Evolutionary conservation across 208 protist genomes (phyloP), one percentile per base, ranked within the genome.

Genomic region (Trypanosoma platydactyli): DNA sequence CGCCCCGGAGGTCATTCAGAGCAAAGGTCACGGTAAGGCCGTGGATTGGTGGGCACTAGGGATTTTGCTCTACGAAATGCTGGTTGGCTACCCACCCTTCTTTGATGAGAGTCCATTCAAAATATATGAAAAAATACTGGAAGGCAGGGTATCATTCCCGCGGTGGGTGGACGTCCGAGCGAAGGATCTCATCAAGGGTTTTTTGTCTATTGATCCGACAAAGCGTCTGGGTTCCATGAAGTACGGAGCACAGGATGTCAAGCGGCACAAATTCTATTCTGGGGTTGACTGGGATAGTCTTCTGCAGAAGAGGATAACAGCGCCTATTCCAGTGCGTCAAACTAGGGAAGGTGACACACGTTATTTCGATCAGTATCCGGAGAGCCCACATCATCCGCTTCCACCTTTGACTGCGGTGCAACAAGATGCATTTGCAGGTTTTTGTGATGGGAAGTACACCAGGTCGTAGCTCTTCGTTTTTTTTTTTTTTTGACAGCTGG

Each of bases 211-310:
- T 52, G 91, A 97, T 65, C 84, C 77, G 30, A 87, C 77, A 30
- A 95, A 94, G 66, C 86, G 92, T 7, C 78, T 96, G n/a, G 98
- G 98, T 50, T 89, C 61, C 24, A 71, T 97, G 29, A 88, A 95
- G 55, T 76, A 76, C 41, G 97, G 97, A 2, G 88, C 85, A 9
- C 64, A 92, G 40, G 97, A 99, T 70, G 89, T 99, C 59, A 98
- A 98, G 78, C 71, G 84, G 54, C 98, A 99, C 83, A 93, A 94
- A 57, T 99, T 97, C 82, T 99, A 98, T 77, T 77, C 65, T 44
- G 88, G 87, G 35, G 89, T 99, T 15, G 92, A 99, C 77, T 99
- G 97, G 92, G 68, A 91, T 48, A 73, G 94, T 3, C 76, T 97
- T 46, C 59, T 97, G 30, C 50, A 76, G 24, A 90, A 86, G 58